Evolutionary conservation across 2,329 filamentous ascomycete species (phyloP).

Genomic region (Clonostachys sp.): DNA sequence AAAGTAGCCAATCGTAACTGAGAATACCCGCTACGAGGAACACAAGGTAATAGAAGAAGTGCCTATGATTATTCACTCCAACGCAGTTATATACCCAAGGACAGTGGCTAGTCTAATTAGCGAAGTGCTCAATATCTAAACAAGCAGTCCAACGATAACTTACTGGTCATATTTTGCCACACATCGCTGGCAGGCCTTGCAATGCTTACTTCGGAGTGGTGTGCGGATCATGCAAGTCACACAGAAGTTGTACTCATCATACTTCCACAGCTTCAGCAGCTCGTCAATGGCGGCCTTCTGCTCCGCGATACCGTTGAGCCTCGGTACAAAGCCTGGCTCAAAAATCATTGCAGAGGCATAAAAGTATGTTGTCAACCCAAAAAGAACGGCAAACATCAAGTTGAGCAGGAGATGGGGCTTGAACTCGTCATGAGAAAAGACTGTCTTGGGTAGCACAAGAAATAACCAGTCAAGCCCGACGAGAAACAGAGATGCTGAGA

Average conservation of each 20-base stretch:
- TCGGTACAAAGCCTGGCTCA: slow-evolving; percentile 91
- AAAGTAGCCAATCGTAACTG: slow-evolving; percentile 65
- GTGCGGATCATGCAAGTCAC: slow-evolving; percentile 91
- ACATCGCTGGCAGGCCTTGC: slow-evolving; percentile 83
- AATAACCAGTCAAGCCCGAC: slow-evolving; percentile 73
- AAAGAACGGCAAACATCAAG: slow-evolving; percentile 63
- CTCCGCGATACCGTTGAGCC: slow-evolving; percentile 81
- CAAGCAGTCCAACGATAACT: slow-evolving; percentile 27
- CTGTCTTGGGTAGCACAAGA: slow-evolving; percentile 56
- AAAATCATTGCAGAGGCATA: slow-evolving; percentile 81
- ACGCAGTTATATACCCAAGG: slow-evolving; percentile 98
- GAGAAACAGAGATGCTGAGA: slow-evolving; percentile 81
- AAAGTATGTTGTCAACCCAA: slow-evolving; percentile 73
- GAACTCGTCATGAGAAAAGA: slow-evolving; percentile 8
- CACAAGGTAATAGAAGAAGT: slow-evolving; percentile 89
- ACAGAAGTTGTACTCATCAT: slow-evolving; percentile 92
- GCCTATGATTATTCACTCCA: slow-evolving; percentile 90
- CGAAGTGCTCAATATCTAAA: not conserved
- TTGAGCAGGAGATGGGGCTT: slow-evolving; percentile 65
- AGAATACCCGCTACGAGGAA: slow-evolving; percentile 72
- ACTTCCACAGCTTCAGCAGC: slow-evolving; percentile 79
- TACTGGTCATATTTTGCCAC: slow-evolving; percentile 96
- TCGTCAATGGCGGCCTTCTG: slow-evolving; percentile 88
- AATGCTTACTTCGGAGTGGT: slow-evolving; percentile 93
- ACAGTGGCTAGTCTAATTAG: slow-evolving; percentile 65